Evolutionary conservation across 2,329 filamentous ascomycete genomes (phyloP), one percentile per base, ranked within the genome.

Genomic region (Mollisia scopiformis): DNA sequence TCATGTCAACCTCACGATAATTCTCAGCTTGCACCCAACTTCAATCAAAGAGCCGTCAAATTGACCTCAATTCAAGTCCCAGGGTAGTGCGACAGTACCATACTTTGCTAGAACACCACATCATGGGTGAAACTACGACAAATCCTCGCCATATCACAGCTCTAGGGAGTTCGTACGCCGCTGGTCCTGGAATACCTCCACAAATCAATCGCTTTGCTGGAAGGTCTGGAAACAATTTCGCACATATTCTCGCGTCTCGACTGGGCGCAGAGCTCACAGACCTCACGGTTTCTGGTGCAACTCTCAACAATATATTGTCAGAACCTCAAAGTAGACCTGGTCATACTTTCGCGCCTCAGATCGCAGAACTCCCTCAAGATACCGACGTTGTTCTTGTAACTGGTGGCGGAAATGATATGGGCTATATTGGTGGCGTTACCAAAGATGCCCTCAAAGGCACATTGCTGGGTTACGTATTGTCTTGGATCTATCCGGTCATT

Each of bases 401-500:
- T 13, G 73, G 71, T 59, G 76, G 76, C 31, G 76, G 76, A 14
- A 77, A 77, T 57, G 76, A 78, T 62, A 69, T 77, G 47, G 71
- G 71, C 3, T 77, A 77, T 61, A 69, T 76, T 43, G 73, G 72
- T 4, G 73, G 74, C 2, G 56, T 78, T 13, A 72, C 74, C 50
- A 66, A 67, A n/a, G 73, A 76, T 56, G 71, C 55, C 6, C 23
- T 61, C 1, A 35, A 28, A 14, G 27, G 16, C 2, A 37, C 39
- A 16, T 28, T 31, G 3, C 6, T 55, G 1, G 51, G 57, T 19
- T 30, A 37, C 6, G 13, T 53, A 10, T 8, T 55, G 4, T 47
- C 41, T 10, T 49, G 31, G n/a, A 23, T 59, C 5, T 7, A 51
- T 2, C 57, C 57, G 3, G 10, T 11, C 11, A 50, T 10, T 14